Conservation (phyloP, 306 rosid genomes). For the Medicago lupulina region DNA sequence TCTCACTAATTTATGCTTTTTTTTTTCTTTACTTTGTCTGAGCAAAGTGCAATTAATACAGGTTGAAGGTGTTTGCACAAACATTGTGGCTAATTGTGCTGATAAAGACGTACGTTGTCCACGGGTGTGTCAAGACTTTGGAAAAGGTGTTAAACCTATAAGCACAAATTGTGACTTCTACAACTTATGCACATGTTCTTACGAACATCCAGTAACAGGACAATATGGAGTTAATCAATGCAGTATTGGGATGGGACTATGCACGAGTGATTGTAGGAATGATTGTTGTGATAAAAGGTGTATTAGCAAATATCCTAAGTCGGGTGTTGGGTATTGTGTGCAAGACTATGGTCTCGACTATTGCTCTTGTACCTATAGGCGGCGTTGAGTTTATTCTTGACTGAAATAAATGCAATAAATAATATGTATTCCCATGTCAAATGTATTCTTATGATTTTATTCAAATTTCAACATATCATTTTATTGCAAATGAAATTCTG, state of each 20-base stretch:
- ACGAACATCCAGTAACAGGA: not conserved
- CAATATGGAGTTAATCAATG: not conserved
- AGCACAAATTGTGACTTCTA: not conserved
- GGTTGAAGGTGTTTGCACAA: not conserved
- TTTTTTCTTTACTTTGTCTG: not conserved
- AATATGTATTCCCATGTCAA: too few species aligned
- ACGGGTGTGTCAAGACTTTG: not conserved
- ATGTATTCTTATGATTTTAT: too few species aligned
- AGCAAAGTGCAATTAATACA: not conserved
- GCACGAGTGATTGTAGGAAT: not conserved
- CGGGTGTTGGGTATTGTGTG: not conserved
- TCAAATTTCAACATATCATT: too few species aligned
- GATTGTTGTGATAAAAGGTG: not conserved
- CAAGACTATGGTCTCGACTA: not conserved
- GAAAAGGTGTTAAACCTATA: not conserved
- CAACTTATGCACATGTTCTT: not conserved
- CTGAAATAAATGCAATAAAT: not conserved
- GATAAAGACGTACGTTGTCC: too few species aligned
- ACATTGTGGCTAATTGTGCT: not conserved
- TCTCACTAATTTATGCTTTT: not conserved
- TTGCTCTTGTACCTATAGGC: not conserved
- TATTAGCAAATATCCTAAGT: not conserved
- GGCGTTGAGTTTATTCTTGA: not conserved
- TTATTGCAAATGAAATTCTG: too few species aligned
- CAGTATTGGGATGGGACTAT: not conserved